These are phyloP conservation scores for Nematodospora valgi DNA, from an alignment of 805 yeast genomes.

Conservation along the genomic window DNA sequence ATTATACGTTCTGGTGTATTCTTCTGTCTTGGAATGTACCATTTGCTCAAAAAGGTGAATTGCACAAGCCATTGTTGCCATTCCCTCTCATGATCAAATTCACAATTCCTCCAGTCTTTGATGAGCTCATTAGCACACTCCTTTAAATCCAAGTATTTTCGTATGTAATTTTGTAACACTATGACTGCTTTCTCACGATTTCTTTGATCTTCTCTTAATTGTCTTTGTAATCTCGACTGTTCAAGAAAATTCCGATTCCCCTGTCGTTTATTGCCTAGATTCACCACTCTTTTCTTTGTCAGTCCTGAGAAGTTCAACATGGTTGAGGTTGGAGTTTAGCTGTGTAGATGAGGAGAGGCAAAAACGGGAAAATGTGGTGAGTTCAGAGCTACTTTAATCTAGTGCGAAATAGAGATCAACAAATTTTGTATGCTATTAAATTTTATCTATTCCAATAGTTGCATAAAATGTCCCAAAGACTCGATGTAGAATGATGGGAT, in stretches of 20 bases:
- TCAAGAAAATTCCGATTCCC: slow-evolving; percentile 43
- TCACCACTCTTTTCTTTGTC: slow-evolving; percentile 56
- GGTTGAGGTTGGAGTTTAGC: background rate
- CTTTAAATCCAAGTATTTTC: slow-evolving; percentile 33
- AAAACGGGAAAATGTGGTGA: no score
- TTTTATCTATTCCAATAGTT: slow-evolving; percentile 8
- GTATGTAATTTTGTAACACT: slow-evolving; percentile 47
- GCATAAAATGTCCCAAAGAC: slow-evolving; percentile 28
- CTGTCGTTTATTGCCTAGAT: slow-evolving; percentile 48
- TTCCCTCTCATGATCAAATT: slow-evolving; percentile 2
- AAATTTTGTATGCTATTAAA: no score
- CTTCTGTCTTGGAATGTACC: slow-evolving; percentile 9
- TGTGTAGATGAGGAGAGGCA: no score
- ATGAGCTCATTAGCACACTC: slow-evolving; percentile 15
- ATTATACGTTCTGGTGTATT: slow-evolving; percentile 1
- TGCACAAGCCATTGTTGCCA: slow-evolving; percentile 2
- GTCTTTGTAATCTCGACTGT: slow-evolving; percentile 64
- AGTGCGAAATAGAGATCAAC: no score
- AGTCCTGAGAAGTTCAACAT: slow-evolving; percentile 68
- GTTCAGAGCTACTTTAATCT: no score
- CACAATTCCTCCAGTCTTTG: slow-evolving; percentile 1
- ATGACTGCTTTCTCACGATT: slow-evolving; percentile 46
- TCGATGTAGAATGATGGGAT: slow-evolving; percentile 29
- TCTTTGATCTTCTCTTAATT: slow-evolving; percentile 57
- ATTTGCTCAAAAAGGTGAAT: slow-evolving; percentile 17